Evolutionary conservation across 805 yeast genomes (phyloP), one percentile per base, ranked within the genome.

Genomic region (Phaffomyces thermotolerans): DNA sequence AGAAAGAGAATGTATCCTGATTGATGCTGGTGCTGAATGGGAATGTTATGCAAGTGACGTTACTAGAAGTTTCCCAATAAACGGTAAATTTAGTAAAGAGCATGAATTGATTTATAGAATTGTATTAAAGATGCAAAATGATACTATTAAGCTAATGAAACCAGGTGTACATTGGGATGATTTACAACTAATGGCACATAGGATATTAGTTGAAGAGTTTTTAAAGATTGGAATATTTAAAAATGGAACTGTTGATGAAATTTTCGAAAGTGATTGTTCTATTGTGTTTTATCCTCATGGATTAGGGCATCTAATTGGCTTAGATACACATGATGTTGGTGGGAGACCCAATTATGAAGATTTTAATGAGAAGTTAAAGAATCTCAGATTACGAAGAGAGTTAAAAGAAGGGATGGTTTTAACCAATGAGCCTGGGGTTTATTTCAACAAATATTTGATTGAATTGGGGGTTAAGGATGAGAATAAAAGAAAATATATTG

Each of bases 11-110:
- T 74, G 90, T 6, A 73, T 91, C 12, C 73, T 91, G 48, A 81
- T 91, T 42, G 99, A 91, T 67, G 97, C 98, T 8, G 99, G 99
- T 44, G 95, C 96, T 3, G 98, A 91, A 65, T 91, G 97, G 96
- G 76, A 78, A 51, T 80, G 87, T 61, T 91, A 91, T 63, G 90
- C 96, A 3, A 73, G 88, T 36, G 99, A 91, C 61, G 96, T 93
- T 36, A 93, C 99, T 14, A 76, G 99, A 60, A 85, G 95, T 59
- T 91, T 89, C 76, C 99, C 99, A 25, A 79, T 88, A 43, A 75
- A 71, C 49, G 99, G 99, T 7, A 79, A 81, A 43, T 91, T 96
- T 89, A 77, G 90, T 8, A 76, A 75, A 49, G 98, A 93, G 58
- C 95, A 91, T 55, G 73, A 85, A 52, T 86, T 76, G 44, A 81